Conservation (phyloP, 2,329 filamentous ascomycete species). For the Cladophialophora bantiana region DNA sequence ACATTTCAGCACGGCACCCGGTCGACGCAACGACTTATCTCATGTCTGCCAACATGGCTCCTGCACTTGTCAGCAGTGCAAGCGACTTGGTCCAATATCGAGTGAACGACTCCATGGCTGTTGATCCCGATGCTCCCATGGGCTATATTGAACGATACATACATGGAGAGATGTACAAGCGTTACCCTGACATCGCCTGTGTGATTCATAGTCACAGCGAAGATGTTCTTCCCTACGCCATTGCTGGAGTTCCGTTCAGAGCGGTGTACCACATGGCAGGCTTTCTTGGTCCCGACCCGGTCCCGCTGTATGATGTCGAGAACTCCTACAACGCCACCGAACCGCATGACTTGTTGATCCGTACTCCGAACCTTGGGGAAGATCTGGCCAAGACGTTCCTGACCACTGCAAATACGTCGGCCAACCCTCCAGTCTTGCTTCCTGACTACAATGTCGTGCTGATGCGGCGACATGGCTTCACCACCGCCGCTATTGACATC, state of each 20-base stretch:
- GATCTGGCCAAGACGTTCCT: constrained; percentile 48
- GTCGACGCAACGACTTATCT: constrained; percentile 55
- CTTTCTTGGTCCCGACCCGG: constrained; percentile 47
- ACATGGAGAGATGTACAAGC: constrained; percentile 56
- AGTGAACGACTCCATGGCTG: constrained; percentile 52
- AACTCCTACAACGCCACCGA: constrained; percentile 37
- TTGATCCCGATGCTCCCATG: constrained; percentile 49
- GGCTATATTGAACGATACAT: constrained; percentile 57
- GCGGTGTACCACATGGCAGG: constrained; percentile 55
- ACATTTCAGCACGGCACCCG: constrained; percentile 61
- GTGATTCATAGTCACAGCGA: constrained; percentile 56
- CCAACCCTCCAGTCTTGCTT: neutral
- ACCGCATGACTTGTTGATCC: constrained; percentile 49
- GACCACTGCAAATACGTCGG: constrained; percentile 14
- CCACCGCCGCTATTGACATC: constrained; percentile 48
- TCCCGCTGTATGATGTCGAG: constrained; percentile 46
- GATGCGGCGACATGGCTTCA: constrained; percentile 57
- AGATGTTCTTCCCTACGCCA: constrained; percentile 53
- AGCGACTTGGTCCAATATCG: constrained; percentile 58
- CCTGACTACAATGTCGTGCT: constrained; percentile 49
- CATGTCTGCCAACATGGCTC: constrained; percentile 57
- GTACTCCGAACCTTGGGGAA: constrained; percentile 44
- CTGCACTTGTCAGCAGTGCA: constrained; percentile 54
- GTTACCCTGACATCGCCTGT: constrained; percentile 48
- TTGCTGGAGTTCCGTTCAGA: constrained; percentile 49